Evolutionary conservation across 768 basidiomycete species (phyloP), one percentile per base, ranked within the genome.

Genomic region (Leccinum imitatum): DNA sequence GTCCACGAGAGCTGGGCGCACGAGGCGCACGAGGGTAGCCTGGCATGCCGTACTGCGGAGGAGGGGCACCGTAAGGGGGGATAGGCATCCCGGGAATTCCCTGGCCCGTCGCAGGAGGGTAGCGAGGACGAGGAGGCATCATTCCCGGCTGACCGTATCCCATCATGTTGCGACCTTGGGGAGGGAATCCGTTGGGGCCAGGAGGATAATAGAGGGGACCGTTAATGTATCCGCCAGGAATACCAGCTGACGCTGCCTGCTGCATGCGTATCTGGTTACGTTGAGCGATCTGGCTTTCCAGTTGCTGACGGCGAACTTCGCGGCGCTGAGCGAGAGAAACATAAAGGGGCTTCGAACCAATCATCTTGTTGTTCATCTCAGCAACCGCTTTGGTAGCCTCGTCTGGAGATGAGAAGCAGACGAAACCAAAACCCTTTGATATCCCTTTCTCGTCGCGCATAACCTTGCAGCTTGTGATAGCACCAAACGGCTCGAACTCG

Each of bases 291-390:
- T 98, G 97, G 72, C 91, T 95, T 80, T 98, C 97, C 67, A 99
- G 85, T 76, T 98, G 95, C 76, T 98, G 96, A 71, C 95, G 87
- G 75, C 97, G 92, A 70, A 97, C 92, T 72, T 99, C 97, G 63
- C 95, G 94, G 66, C 96, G 93, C 75, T 99, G 97, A 67, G 97
- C 97, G 66, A 98, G 87, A 46, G 96, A 95, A 73, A 99, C 97
- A 72, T 98, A 99, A 69, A 99, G 86, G 56, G 97, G 97, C 80
- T 99, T 99, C 66, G 89, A 86, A 63, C 96, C 96, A 70, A 98
- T 93, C 89, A 98, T 98, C 81, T 96, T 96, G 86, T 97, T 98
- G 85, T 99, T 99, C 95, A 99, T 97, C 82, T 99, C 97, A 57
- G 94, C 92, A 61, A 98, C 95, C 62, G 97, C 97, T 81, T 98